Evolutionary conservation across 208 protist genomes (phyloP).

Genomic region (Herpetomonas tarakana): DNA sequence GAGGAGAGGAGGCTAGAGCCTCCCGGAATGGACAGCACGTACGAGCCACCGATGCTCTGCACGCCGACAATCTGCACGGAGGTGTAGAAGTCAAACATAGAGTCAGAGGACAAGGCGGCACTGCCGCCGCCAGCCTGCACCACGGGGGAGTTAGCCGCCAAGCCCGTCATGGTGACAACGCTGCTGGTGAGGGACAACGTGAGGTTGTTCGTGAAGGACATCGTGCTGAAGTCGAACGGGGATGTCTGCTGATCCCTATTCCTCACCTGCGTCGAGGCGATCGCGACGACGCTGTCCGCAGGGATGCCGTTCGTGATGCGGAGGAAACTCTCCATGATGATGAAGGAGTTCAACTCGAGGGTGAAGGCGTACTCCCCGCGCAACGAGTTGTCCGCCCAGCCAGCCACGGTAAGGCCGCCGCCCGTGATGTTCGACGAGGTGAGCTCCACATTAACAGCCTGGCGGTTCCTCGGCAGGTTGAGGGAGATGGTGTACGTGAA

Average conservation of each 20-base stretch:
- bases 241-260: conserved; percentile 11
- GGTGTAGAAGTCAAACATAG: neutral
- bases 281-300: conserved; percentile 15
- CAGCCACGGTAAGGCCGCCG: conserved; percentile 6
- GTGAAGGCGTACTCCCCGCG: neutral
- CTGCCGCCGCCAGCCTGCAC: no score
- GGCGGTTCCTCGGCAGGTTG: conserved; percentile 2
- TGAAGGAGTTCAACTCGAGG: conserved; percentile 11
- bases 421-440: conserved; percentile 13
- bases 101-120: conserved; percentile 10
- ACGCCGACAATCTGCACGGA: no score
- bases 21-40: conserved; percentile 13
- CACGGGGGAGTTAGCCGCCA: conserved; percentile 1
- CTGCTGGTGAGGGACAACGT: conserved; percentile 11
- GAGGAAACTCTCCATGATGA: conserved; percentile 5
- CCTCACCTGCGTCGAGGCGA: conserved; percentile 14
- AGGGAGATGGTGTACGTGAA: conserved; percentile 13
- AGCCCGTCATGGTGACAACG: conserved; percentile 10
- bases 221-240: conserved; percentile 19
- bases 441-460: conserved; percentile 16
- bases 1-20: no score
- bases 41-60: conserved; percentile 5
- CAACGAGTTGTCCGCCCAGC: neutral
- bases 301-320: conserved; percentile 13
- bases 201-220: conserved; percentile 11